Percentiles rank a stretch among this genome's conserved stretches.
phyloP scores from a whole-genome alignment of 352 stramenopile genomes.

The Saprolegnia diclina region DNA sequence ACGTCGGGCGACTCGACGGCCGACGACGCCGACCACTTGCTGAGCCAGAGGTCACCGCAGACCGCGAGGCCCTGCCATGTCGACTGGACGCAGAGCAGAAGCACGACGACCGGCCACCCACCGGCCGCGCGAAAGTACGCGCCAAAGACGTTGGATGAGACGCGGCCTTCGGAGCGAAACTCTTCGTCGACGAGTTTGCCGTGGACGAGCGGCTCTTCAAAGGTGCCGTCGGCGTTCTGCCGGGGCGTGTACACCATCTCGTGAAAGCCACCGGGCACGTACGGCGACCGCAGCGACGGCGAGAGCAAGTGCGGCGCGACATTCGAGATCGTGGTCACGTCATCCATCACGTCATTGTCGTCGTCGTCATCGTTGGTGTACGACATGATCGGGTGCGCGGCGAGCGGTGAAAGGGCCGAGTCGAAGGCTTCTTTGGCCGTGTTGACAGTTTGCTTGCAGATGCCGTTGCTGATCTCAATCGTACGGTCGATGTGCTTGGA shows the following conservation, averaged over 20 bases:
- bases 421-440: neutral
- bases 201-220: neutral
- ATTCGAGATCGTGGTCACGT: neutral
- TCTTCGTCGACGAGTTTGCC: conserved; percentile 7
- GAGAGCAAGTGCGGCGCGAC: neutral
- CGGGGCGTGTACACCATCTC: neutral
- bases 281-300: conserved; percentile 9
- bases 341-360: neutral
- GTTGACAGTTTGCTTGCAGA: conserved; percentile 21
- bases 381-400: no score
- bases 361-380: neutral
- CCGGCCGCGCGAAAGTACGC: conserved; percentile 42
- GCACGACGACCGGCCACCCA: neutral
- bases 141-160: conserved; percentile 36
- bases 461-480: conserved; percentile 29
- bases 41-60: conserved; percentile 31
- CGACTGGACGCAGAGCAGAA: conserved; percentile 14
- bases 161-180: conserved; percentile 31
- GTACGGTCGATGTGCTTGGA: neutral
- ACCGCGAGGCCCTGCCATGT: conserved; percentile 32
- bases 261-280: neutral
- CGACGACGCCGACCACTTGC: conserved; percentile 21
- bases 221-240: conserved; percentile 2
- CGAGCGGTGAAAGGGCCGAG: neutral
- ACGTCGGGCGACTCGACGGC: neutral